A percentile compares a stretch with the other conserved stretches of the same genome.
Conservation (phyloP, 2,329 filamentous ascomycete species). For the Lachnellula occidentalis region DNA sequence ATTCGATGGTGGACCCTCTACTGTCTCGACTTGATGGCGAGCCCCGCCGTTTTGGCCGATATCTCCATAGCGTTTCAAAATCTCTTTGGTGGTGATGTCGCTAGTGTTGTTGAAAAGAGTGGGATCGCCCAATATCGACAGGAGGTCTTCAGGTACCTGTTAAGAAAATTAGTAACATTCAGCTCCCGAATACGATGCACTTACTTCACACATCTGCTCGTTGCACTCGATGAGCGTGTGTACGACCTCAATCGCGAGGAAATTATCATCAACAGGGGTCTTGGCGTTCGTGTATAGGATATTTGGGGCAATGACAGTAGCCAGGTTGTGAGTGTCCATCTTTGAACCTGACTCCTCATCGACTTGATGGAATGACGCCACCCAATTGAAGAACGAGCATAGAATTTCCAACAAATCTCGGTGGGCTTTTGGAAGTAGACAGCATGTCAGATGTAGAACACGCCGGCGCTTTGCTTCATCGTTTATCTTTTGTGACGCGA, state of each 20-base stretch:
- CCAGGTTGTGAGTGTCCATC: conserved; percentile 97
- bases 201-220: conserved; percentile 94
- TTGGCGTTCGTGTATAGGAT: conserved; percentile 72
- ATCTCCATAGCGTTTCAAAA: conserved; percentile 87
- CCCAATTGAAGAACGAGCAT: conserved; percentile 96
- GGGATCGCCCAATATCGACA: conserved; percentile 78
- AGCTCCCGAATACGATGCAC: conserved; percentile 28
- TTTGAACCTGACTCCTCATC: conserved; percentile 97
- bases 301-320: conserved; percentile 95
- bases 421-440: conserved; percentile 85
- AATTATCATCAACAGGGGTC: conserved; percentile 75
- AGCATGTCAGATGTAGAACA: conserved; percentile 85
- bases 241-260: conserved; percentile 88
- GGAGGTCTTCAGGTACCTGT: conserved; percentile 88
- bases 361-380: conserved; percentile 92
- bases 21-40: conserved; percentile 55
- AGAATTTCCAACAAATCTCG: conserved; percentile 92
- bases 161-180: conserved; percentile 21
- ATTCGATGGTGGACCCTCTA: conserved; percentile 49
- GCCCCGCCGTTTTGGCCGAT: conserved; percentile 48
- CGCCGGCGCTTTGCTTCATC: conserved; percentile 79
- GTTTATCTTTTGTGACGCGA: conserved; percentile 80
- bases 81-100: conserved; percentile 95
- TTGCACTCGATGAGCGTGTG: conserved; percentile 88
- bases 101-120: conserved; percentile 73